Evolutionary conservation across 306 rosid species (phyloP).

Genomic region (Hylodesmum podocarpum): DNA sequence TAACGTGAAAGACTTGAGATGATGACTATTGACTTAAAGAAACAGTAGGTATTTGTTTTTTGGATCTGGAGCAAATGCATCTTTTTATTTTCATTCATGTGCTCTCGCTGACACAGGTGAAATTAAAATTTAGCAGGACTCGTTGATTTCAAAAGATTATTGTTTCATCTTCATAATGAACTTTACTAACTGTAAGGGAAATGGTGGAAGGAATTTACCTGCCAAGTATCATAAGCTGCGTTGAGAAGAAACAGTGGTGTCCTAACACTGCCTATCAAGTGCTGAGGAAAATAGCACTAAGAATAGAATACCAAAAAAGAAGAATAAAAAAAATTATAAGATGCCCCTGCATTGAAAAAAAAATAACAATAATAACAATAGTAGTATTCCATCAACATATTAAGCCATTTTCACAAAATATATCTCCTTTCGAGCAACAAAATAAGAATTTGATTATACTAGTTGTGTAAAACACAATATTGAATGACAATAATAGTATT

Average conservation of each 20-base stretch:
- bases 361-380: not conserved
- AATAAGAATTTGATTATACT: not conserved
- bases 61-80: not conserved
- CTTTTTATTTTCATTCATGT: not conserved
- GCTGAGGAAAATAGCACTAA: slow-evolving; percentile 89
- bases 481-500: slow-evolving; percentile 20
- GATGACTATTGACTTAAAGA: not conserved
- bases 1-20: not conserved
- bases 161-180: slow-evolving; percentile 9
- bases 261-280: slow-evolving; percentile 61
- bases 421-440: not conserved
- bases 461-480: not conserved
- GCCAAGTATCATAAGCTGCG: slow-evolving; percentile 94
- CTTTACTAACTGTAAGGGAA: slow-evolving; percentile 9
- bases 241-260: slow-evolving; percentile 86
- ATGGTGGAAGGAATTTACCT: slow-evolving; percentile 47
- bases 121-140: not conserved
- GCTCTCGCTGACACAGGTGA: not conserved
- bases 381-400: not conserved
- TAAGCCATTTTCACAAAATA: slow-evolving; percentile 7
- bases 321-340: not conserved
- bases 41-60: not conserved
- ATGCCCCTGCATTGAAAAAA: not conserved
- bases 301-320: not conserved
- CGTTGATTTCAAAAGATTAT: not conserved